Base-by-base conservation (phyloP, 2,329 filamentous ascomycete genomes). In the Penicillium olsonii region DNA sequence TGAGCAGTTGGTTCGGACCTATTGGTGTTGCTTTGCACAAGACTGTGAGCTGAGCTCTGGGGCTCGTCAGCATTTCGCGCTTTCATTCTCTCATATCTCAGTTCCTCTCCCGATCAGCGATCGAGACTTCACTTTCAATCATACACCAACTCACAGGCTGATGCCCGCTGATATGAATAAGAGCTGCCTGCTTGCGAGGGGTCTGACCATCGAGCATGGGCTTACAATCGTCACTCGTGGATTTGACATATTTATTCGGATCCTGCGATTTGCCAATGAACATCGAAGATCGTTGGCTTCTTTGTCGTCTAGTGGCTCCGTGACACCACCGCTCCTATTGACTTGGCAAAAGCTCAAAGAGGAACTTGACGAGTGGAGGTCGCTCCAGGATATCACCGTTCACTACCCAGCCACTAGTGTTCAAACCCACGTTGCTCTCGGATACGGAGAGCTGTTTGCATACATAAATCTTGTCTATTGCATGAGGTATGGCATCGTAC, bases 391-490 rank as follows among this genome's bases (percentile, higher is more conserved):
- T 43, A 47, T 48, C 3, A 70, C 68, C 0, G 64, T 70, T 22
- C 57, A 52, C 24, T 70, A 66, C 43, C 68, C 68, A 3, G 56
- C 55, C n/a, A 70, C 68, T 2, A 64, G 59, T 48, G 67, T 62
- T 5, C 67, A 68, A 44, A 67, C 64, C 0, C 68, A 70, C 52
- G 68, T 70, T 3, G 61, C 68, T 2, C 49, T 70, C 1, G 68
- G 68, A 6, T 69, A 68, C 29, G 68, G 68, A 1, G 68, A 70
- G 42, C 37, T 70, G 9, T 70, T 70, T 44, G 67, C 67, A 1
- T 70, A 70, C n/a, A 69, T 70, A 26, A 70, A 70, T 45, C 40
- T 70, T 27, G 62, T 70, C 1, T 64, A 69, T 45, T 70, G 66
- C 18, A 70, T 70, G 68, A 69, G 68, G 68, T 68, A 56, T 8